phyloP scores from a whole-genome alignment of 2,329 filamentous ascomycete genomes.

The Colletotrichum filicis region DNA sequence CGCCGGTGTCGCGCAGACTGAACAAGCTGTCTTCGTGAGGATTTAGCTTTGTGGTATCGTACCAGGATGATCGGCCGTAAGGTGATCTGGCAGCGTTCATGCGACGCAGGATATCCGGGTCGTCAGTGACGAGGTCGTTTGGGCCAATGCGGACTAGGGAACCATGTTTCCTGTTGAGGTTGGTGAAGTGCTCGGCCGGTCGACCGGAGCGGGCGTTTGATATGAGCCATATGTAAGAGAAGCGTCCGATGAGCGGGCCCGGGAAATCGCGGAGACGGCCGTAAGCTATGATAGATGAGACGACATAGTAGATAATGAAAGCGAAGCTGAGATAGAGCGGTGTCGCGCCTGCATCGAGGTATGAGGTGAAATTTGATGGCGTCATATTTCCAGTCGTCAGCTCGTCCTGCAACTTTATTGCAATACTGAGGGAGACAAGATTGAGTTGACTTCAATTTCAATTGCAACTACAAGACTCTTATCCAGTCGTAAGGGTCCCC shows the following conservation, averaged over 20 bases:
- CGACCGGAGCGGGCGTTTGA: slow-evolving; percentile 22
- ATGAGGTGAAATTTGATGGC: not conserved
- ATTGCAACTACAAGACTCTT: not conserved
- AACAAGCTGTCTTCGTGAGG: slow-evolving; percentile 35
- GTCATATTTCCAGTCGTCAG: slow-evolving; percentile 1
- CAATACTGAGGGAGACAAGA: not conserved
- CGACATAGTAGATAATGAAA: slow-evolving; percentile 29
- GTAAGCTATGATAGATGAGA: slow-evolving; percentile 44
- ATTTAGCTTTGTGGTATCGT: slow-evolving; percentile 28
- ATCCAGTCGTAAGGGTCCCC: not conserved
- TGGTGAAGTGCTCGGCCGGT: slow-evolving; percentile 21
- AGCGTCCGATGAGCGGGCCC: slow-evolving; percentile 17
- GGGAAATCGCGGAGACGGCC: slow-evolving; percentile 29
- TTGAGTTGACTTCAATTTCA: not conserved
- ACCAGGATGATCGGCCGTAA: slow-evolving; percentile 36
- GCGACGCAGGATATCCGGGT: slow-evolving; percentile 32
- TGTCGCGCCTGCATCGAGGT: not conserved
- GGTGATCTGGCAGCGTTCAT: slow-evolving; percentile 30
- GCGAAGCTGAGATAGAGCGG: not conserved
- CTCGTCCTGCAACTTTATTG: not conserved
- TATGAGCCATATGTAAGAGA: slow-evolving; percentile 34
- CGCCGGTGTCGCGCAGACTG: slow-evolving; percentile 44
- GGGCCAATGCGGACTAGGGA: slow-evolving; percentile 37
- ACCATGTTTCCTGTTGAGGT: slow-evolving; percentile 27
- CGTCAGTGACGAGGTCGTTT: slow-evolving; percentile 36